These are phyloP conservation scores for Sporothrix curviconia DNA, from an alignment of 2,329 filamentous ascomycete species.

Conservation along the genomic window DNA sequence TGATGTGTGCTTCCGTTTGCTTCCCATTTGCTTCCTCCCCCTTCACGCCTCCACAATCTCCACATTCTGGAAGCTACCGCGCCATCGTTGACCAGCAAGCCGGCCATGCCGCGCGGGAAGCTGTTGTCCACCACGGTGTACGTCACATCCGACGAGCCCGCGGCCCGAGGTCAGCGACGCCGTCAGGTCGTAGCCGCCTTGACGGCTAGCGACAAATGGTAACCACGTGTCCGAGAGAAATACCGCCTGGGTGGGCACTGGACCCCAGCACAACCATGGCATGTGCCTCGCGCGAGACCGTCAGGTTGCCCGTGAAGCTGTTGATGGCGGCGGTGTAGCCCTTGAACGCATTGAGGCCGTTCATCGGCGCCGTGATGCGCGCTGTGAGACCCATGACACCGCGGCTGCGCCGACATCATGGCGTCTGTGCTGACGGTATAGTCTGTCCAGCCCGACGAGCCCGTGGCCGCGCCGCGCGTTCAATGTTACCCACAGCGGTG, in stretches of 20 bases:
- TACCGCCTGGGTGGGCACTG: background rate
- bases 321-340: slow-evolving; percentile 2
- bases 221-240: background rate
- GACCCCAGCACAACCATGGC: background rate
- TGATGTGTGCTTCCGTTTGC: no score
- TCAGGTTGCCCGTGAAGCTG: background rate
- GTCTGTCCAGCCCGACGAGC: background rate
- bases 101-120: background rate
- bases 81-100: background rate
- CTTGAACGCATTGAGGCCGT: slow-evolving; percentile 4
- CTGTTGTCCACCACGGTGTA: background rate
- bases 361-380: background rate
- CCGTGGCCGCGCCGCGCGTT: background rate
- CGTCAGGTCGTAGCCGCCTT: background rate
- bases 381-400: background rate
- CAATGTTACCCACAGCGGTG: background rate
- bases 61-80: background rate
- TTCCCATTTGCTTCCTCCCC: background rate
- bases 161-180: background rate
- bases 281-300: slow-evolving; percentile 2
- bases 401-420: background rate
- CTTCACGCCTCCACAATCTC: background rate
- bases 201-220: background rate
- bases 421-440: background rate
- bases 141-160: background rate